Evolutionary conservation across 2,329 filamentous ascomycete species (phyloP).

Genomic region (Aspergillus clavatus): DNA sequence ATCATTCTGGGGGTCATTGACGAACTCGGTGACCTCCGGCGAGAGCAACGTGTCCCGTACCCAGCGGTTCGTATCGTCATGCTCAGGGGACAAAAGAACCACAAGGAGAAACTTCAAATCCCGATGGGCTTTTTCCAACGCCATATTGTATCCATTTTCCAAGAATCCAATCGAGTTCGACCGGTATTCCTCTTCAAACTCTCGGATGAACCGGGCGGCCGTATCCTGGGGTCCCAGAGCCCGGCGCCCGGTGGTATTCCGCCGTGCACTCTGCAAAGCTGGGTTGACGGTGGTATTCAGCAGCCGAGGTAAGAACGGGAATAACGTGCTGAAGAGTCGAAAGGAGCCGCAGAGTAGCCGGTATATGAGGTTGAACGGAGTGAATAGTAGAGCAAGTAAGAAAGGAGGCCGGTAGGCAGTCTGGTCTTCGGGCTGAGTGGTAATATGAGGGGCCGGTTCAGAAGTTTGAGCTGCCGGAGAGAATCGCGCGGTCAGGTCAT

Average conservation of each 20-base stretch:
- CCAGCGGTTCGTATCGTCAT: constrained; percentile 84
- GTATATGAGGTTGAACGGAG: constrained; percentile 76
- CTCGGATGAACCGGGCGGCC: constrained; percentile 79
- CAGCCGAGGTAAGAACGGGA: constrained; percentile 71
- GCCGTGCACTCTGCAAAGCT: constrained; percentile 41
- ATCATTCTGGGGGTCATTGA: constrained; percentile 71
- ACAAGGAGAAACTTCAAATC: constrained; percentile 91
- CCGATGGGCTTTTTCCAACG: constrained; percentile 81
- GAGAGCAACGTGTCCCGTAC: constrained; percentile 75
- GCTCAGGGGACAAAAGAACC: constrained; percentile 81
- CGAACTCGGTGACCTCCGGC: constrained; percentile 65
- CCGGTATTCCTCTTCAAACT: constrained; percentile 93
- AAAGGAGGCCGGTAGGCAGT: constrained; percentile 67
- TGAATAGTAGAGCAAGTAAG: constrained; percentile 70
- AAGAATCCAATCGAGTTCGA: constrained; percentile 63
- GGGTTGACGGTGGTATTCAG: constrained; percentile 46
- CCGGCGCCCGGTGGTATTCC: constrained; percentile 64
- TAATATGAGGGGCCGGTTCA: constrained; percentile 77
- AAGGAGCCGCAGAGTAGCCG: constrained; percentile 62
- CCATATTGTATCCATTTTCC: constrained; percentile 87
- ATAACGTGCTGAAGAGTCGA: constrained; percentile 68
- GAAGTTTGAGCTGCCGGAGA: constrained; percentile 38
- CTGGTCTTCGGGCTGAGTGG: constrained; percentile 65
- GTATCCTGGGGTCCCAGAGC: constrained; percentile 81
- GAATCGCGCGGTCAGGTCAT: constrained; percentile 32